Evolutionary conservation across 2,329 filamentous ascomycete genomes (phyloP).

Genomic region (Aphanoascus verrucosus): DNA sequence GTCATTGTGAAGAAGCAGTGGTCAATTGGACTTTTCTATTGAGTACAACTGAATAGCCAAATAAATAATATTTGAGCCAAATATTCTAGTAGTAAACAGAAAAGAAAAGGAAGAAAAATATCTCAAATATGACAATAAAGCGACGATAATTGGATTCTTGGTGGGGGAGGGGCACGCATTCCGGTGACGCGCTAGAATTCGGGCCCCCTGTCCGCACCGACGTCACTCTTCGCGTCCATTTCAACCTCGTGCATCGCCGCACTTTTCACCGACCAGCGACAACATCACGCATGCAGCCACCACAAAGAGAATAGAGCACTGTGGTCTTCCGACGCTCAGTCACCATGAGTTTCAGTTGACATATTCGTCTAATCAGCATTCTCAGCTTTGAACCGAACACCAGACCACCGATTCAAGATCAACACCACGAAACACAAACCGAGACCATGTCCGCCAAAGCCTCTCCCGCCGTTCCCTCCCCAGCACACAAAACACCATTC

Average conservation of each 20-base stretch:
- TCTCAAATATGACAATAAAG: conserved; percentile 3
- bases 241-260: background rate
- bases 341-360: background rate
- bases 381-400: background rate
- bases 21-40: conserved; percentile 4
- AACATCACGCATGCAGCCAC: background rate
- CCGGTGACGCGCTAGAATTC: background rate
- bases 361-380: background rate
- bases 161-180: conserved; percentile 11
- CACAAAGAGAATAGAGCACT: background rate
- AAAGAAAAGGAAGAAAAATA: conserved; percentile 2
- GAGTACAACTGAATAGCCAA: background rate
- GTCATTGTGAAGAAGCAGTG: conserved; percentile 43
- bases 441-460: conserved; percentile 10
- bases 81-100: background rate
- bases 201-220: background rate
- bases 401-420: background rate
- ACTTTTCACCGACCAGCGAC: background rate
- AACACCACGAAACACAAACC: background rate
- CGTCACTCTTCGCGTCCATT: conserved; percentile 1
- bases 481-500: conserved; percentile 11
- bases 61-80: background rate
- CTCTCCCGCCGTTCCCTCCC: conserved; percentile 11
- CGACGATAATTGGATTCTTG: background rate
- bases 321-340: background rate